Percentiles rank a stretch among this genome's conserved stretches.
Evolutionary conservation across 257 asterid genomes (phyloP).

Genomic region (Rhazya stricta): DNA sequence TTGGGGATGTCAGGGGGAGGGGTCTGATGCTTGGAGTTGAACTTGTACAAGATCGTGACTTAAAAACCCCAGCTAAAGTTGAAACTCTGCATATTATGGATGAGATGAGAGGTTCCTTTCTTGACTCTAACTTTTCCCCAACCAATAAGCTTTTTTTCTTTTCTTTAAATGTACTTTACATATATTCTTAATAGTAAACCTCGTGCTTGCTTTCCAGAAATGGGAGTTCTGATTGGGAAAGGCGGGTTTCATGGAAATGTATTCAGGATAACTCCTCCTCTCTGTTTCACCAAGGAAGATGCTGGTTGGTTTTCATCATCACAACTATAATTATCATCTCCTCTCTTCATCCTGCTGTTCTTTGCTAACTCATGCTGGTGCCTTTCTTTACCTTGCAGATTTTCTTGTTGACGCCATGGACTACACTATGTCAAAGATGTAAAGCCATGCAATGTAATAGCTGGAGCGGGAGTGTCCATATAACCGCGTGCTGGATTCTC

Average conservation of each 20-base stretch:
- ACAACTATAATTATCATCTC: neutral
- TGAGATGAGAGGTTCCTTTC: conserved; percentile 65
- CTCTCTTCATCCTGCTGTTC: neutral
- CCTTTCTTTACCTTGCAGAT: conserved; percentile 34
- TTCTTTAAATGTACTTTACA: neutral
- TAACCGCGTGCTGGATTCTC: conserved; percentile 2
- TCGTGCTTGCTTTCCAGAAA: conserved; percentile 43
- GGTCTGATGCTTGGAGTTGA: conserved; percentile 90
- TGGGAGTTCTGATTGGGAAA: conserved; percentile 86
- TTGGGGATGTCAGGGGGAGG: conserved; percentile 94
- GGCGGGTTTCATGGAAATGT: conserved; percentile 92
- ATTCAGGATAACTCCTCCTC: conserved; percentile 90
- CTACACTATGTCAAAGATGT: conserved; percentile 53
- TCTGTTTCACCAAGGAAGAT: conserved; percentile 88
- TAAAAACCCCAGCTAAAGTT: conserved; percentile 73
- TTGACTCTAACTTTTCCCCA: neutral
- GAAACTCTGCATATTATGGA: conserved; percentile 75
- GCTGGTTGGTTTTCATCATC: conserved; percentile 47
- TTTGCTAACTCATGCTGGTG: neutral
- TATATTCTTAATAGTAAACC: neutral
- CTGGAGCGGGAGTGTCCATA: neutral
- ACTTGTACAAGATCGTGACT: conserved; percentile 67
- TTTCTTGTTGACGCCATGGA: conserved; percentile 74
- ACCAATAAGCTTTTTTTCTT: neutral
- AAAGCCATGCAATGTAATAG: conserved; percentile 4